phyloP scores from a whole-genome alignment of 176 grass and related monocot species.

The Leersia perrieri region DNA sequence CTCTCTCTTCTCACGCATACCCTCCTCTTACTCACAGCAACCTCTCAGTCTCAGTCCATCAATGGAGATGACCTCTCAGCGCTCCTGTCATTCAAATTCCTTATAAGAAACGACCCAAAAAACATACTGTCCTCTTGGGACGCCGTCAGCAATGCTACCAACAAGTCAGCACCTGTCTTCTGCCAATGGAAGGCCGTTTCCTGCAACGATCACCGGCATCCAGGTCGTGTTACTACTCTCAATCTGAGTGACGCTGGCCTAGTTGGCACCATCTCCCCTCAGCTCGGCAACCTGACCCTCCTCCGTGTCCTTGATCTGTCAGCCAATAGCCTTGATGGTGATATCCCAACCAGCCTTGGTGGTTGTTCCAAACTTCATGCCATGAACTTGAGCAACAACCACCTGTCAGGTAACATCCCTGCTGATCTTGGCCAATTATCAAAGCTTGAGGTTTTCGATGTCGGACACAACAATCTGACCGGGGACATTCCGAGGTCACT shows the following conservation, averaged over 20 bases:
- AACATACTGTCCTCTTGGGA: not conserved
- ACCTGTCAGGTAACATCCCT: constrained; percentile 12
- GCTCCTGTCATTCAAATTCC: constrained; percentile 34
- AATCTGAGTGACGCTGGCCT: not conserved
- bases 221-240: constrained; percentile 9
- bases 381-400: not conserved
- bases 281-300: constrained; percentile 27
- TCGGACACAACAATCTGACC: not conserved
- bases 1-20: constrained; percentile 5
- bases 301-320: constrained; percentile 26
- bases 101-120: not conserved
- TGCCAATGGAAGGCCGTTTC: constrained; percentile 19
- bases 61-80: not conserved
- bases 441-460: not conserved
- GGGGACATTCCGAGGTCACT: constrained; percentile 9
- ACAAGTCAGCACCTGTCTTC: not conserved
- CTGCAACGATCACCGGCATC: not conserved
- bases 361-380: not conserved
- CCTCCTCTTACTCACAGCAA: constrained; percentile 10
- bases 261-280: not conserved
- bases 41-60: not conserved
- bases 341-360: not conserved
- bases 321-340: not conserved
- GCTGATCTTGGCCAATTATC: not conserved
- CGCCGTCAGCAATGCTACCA: not conserved